Evolutionary conservation across 1,284 basidiomycete genomes (phyloP).

Genomic region (Gomphus bonarii): DNA sequence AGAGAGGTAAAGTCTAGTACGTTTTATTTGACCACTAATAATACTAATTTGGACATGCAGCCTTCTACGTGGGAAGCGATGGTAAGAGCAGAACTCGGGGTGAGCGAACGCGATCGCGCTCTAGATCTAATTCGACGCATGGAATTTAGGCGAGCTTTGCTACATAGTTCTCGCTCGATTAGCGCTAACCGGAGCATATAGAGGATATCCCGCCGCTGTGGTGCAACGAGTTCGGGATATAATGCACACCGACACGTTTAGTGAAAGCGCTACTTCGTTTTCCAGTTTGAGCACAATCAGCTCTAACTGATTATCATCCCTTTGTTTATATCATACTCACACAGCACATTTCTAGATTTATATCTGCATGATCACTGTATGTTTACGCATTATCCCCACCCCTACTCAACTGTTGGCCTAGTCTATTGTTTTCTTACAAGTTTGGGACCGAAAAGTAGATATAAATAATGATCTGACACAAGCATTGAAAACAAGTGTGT

Average conservation of each 20-base stretch:
- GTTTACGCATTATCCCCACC: neutral
- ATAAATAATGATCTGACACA: neutral
- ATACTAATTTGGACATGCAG: slow-evolving; percentile 25
- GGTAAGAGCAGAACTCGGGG: slow-evolving; percentile 84
- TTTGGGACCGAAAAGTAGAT: neutral
- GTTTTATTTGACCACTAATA: neutral
- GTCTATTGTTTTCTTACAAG: neutral
- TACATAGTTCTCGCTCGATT: neutral
- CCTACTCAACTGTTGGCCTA: neutral
- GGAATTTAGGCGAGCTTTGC: slow-evolving; percentile 49
- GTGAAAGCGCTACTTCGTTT: slow-evolving; percentile 1
- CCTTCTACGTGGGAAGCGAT: slow-evolving; percentile 90
- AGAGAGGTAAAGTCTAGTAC: slow-evolving; percentile 64
- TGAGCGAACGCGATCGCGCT: slow-evolving; percentile 66
- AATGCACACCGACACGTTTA: neutral
- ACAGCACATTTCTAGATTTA: neutral
- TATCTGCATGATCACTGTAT: slow-evolving; percentile 1
- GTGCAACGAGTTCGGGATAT: slow-evolving; percentile 8
- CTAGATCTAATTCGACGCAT: slow-evolving; percentile 66
- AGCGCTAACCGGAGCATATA: neutral
- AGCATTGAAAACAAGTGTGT: neutral
- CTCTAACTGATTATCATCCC: neutral
- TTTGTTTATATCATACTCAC: neutral
- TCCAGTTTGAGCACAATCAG: neutral
- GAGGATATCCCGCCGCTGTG: slow-evolving; percentile 6